Evolutionary conservation across 306 rosid genomes (phyloP).

Genomic region (Trifolium subterraneum): DNA sequence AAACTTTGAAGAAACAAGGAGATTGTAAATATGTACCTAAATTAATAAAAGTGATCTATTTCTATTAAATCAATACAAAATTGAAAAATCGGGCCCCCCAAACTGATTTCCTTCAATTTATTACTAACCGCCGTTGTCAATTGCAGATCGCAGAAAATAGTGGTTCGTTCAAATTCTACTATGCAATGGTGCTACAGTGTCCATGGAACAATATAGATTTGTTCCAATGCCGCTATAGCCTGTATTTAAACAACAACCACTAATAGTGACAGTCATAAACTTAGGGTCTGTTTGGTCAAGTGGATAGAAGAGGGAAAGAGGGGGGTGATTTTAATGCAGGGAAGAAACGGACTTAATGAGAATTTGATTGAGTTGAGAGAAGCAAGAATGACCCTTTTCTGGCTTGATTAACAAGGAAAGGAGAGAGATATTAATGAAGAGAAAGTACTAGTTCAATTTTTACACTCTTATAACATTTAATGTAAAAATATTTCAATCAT

Average conservation of each 20-base stretch:
- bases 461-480: not conserved
- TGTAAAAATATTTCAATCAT: not conserved
- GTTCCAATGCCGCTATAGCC: not conserved
- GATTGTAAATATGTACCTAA: slow-evolving; percentile 13
- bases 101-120: not conserved
- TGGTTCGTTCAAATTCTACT: not conserved
- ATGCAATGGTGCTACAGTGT: not conserved
- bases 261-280: not conserved
- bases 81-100: not conserved
- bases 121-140: not conserved
- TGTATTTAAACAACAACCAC: not conserved
- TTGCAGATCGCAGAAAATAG: not conserved
- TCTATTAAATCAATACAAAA: slow-evolving; percentile 12
- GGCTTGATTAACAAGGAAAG: slow-evolving; percentile 2
- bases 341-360: not conserved
- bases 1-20: slow-evolving; percentile 17
- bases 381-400: not conserved
- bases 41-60: not conserved
- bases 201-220: not conserved
- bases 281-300: not conserved
- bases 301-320: not conserved
- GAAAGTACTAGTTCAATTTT: not conserved
- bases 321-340: not conserved
- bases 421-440: not conserved
- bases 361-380: not conserved